Percentiles rank a stretch among this genome's conserved stretches.
Conservation (phyloP, 768 basidiomycete genomes). For the Antrodiella citrinella region DNA sequence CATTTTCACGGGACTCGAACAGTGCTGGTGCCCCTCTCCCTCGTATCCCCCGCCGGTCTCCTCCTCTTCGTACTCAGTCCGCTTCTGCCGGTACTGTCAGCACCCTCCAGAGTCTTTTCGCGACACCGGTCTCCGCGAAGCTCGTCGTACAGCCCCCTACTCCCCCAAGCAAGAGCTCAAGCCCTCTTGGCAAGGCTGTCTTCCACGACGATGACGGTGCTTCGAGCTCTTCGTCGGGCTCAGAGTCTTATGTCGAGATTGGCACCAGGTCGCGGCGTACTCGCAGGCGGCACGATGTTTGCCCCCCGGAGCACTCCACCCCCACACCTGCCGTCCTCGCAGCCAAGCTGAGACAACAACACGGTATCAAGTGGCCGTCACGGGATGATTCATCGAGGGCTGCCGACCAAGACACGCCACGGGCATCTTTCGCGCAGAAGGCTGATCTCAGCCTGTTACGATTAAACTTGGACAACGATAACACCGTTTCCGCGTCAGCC, state of each 20-base stretch:
- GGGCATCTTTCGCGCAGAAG: constrained; percentile 1
- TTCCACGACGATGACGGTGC: constrained; percentile 3
- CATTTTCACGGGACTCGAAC: constrained; percentile 33
- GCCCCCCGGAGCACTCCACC: constrained; percentile 35
- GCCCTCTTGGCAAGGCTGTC: constrained; percentile 1
- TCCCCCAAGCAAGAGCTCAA: constrained; percentile 10
- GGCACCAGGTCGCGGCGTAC: constrained; percentile 17
- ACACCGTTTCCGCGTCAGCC: neutral
- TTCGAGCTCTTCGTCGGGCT: constrained; percentile 11
- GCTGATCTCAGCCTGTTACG: neutral
- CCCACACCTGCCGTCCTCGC: constrained; percentile 32
- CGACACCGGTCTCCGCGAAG: constrained; percentile 9
- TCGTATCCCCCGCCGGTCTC: constrained; percentile 43
- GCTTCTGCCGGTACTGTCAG: constrained; percentile 7
- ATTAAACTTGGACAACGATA: constrained; percentile 2
- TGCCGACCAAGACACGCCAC: constrained; percentile 6
- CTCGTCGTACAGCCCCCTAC: constrained; percentile 21
- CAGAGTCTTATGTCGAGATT: constrained; percentile 15
- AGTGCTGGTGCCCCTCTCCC: constrained; percentile 55
- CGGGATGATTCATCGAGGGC: neutral
- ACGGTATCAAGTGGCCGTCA: constrained; percentile 6
- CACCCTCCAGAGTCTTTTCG: neutral
- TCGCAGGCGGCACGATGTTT: constrained; percentile 21
- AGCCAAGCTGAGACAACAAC: constrained; percentile 7
- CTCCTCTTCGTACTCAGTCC: constrained; percentile 14